These are phyloP conservation scores for Priceomyces fermenticarens DNA, from an alignment of 805 yeast genomes.

Conservation along the genomic window DNA sequence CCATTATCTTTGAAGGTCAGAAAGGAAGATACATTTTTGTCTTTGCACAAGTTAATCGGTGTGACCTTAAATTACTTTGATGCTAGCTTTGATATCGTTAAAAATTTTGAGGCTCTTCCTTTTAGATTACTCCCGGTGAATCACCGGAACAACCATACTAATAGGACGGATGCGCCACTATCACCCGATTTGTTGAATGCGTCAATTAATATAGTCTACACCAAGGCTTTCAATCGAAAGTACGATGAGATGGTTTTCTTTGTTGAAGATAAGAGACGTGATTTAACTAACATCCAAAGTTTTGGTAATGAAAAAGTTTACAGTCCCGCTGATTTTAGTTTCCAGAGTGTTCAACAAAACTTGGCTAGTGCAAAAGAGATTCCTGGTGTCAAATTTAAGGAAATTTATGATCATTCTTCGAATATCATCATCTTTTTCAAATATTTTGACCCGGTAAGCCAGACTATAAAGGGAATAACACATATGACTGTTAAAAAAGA, in stretches of 20 bases:
- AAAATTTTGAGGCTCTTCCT: slow-evolving; percentile 13
- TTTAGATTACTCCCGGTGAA: slow-evolving; percentile 65
- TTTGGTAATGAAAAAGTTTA: slow-evolving; percentile 4
- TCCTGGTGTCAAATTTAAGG: slow-evolving; percentile 7
- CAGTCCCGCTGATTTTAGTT: slow-evolving; percentile 22
- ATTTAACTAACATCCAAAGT: slow-evolving; percentile 22
- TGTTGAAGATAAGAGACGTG: slow-evolving; percentile 57
- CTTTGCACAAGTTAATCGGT: slow-evolving; percentile 50
- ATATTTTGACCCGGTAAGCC: slow-evolving; percentile 56
- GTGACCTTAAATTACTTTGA: slow-evolving; percentile 36
- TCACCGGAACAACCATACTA: slow-evolving; percentile 67
- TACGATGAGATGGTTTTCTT: slow-evolving; percentile 54
- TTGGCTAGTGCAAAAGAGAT: slow-evolving; percentile 2
- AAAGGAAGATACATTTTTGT: slow-evolving; percentile 52
- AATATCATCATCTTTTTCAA: slow-evolving; percentile 50
- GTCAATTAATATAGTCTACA: slow-evolving; percentile 52
- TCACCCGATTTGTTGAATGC: slow-evolving; percentile 24
- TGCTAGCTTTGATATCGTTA: slow-evolving; percentile 9
- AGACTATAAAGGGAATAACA: slow-evolving; percentile 62
- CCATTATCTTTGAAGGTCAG: slow-evolving; percentile 52
- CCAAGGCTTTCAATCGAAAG: slow-evolving; percentile 44
- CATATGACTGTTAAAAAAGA: slow-evolving; percentile 53
- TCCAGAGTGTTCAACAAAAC: slow-evolving; percentile 15
- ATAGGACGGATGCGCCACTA: slow-evolving; percentile 52
- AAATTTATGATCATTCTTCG: slow-evolving; percentile 16